Percentiles rank a stretch among this genome's conserved stretches.
phyloP scores from a whole-genome alignment of 1,284 basidiomycete genomes.

The Prillingera fragicola region DNA sequence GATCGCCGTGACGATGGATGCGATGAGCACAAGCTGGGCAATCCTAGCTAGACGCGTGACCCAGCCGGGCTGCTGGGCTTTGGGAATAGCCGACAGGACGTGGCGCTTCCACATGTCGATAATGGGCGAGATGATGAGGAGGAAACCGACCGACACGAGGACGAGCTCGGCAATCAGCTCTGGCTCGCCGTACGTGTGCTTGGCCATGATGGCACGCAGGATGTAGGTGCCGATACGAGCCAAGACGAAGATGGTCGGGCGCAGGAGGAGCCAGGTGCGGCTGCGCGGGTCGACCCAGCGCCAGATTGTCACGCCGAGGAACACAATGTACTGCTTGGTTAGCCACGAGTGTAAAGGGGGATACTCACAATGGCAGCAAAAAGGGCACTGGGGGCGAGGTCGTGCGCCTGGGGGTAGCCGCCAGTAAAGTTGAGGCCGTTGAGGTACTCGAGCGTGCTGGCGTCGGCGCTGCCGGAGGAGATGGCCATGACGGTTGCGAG shows the following conservation, averaged over 20 bases:
- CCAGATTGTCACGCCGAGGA: slow-evolving; percentile 21
- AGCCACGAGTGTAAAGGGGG: neutral
- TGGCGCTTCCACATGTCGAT: slow-evolving; percentile 26
- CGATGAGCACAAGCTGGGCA: slow-evolving; percentile 14
- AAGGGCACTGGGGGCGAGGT: slow-evolving; percentile 35
- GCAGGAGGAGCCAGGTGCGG: slow-evolving; percentile 24
- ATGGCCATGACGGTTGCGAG: neutral
- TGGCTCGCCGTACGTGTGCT: slow-evolving; percentile 17
- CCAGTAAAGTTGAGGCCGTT: slow-evolving; percentile 31
- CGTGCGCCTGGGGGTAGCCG: slow-evolving; percentile 23
- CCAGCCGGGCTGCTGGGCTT: slow-evolving; percentile 6
- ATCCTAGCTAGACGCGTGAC: neutral
- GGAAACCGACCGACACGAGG: slow-evolving; percentile 27
- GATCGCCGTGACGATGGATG: slow-evolving; percentile 24
- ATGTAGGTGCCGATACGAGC: slow-evolving; percentile 23
- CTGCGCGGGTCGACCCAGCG: slow-evolving; percentile 11
- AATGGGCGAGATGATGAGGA: slow-evolving; percentile 33
- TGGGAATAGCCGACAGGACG: neutral
- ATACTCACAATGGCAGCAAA: slow-evolving; percentile 11
- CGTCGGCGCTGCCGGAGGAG: too few relatives aligned
- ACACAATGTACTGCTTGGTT: slow-evolving; percentile 20
- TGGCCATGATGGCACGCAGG: slow-evolving; percentile 29
- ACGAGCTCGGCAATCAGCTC: slow-evolving; percentile 32
- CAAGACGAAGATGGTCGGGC: slow-evolving; percentile 26
- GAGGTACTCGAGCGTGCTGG: slow-evolving; percentile 4